phyloP scores from a whole-genome alignment of 164 flowering plant species.

The Vitis cinerea region DNA sequence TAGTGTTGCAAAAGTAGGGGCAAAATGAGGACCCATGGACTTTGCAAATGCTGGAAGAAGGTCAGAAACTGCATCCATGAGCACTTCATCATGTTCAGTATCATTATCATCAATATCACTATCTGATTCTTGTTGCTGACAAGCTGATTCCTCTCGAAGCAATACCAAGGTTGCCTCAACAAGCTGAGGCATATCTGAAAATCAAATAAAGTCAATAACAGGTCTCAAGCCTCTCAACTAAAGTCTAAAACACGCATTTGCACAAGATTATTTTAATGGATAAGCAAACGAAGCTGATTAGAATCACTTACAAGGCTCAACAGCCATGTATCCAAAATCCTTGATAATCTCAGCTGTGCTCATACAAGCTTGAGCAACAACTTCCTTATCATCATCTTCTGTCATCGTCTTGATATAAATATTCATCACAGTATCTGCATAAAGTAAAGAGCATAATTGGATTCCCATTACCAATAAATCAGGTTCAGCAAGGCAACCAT shows the following conservation, averaged over 20 bases:
- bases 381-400: conserved; percentile 98
- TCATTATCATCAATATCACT: conserved; percentile 80
- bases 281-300: neutral
- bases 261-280: conserved; percentile 7
- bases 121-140: conserved; percentile 83
- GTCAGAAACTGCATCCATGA: conserved; percentile 98
- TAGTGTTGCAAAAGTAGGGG: conserved; percentile 66
- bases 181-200: conserved; percentile 70
- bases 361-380: conserved; percentile 94
- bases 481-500: neutral
- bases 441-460: conserved; percentile 14
- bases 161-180: conserved; percentile 75
- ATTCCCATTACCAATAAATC: neutral
- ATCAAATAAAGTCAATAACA: conserved; percentile 4
- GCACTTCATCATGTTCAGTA: conserved; percentile 82
- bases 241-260: neutral
- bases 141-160: conserved; percentile 78
- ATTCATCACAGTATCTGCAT: conserved; percentile 69
- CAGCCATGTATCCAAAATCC: conserved; percentile 66
- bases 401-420: conserved; percentile 80
- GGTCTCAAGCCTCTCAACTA: neutral
- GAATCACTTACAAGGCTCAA: conserved; percentile 68
- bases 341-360: conserved; percentile 68
- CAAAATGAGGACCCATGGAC: conserved; percentile 90
- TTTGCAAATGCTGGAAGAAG: conserved; percentile 97